Conservation (phyloP, 176 grass and related monocot species). For the Alopecurus myosuroides region DNA sequence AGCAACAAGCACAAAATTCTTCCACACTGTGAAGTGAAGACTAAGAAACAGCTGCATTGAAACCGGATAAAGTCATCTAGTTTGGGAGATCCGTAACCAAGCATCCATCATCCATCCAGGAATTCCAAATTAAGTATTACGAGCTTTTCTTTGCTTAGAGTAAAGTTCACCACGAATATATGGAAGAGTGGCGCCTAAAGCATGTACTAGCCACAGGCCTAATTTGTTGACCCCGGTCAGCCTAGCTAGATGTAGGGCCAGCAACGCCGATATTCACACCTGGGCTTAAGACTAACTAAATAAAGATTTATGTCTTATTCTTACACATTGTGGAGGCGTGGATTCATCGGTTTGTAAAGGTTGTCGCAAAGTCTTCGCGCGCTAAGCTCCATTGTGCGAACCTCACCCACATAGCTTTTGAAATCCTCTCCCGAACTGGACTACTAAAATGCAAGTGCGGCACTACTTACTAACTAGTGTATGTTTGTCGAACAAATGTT, state of each 20-base stretch:
- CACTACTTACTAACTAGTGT: background rate
- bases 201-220: constrained; percentile 24
- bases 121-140: background rate
- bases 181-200: background rate
- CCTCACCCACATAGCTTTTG: constrained; percentile 24
- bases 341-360: background rate
- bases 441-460: constrained; percentile 3
- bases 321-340: background rate
- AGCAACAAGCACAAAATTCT: background rate
- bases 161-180: background rate
- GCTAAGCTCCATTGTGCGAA: background rate
- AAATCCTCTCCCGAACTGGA: background rate
- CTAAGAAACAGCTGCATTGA: background rate
- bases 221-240: constrained; percentile 38
- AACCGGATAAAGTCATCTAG: background rate
- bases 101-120: background rate
- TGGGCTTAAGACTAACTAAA: constrained; percentile 17
- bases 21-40: background rate
- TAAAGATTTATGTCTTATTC: background rate
- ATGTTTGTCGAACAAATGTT: background rate
- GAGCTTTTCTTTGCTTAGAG: constrained; percentile 13
- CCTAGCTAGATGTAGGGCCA: background rate
- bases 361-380: background rate
- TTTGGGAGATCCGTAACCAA: constrained; percentile 33
- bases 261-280: constrained; percentile 27